A percentile compares a stretch with the other conserved stretches of the same genome.
phyloP scores from a whole-genome alignment of 768 basidiomycete genomes.

The Phylloporus arenicola region DNA sequence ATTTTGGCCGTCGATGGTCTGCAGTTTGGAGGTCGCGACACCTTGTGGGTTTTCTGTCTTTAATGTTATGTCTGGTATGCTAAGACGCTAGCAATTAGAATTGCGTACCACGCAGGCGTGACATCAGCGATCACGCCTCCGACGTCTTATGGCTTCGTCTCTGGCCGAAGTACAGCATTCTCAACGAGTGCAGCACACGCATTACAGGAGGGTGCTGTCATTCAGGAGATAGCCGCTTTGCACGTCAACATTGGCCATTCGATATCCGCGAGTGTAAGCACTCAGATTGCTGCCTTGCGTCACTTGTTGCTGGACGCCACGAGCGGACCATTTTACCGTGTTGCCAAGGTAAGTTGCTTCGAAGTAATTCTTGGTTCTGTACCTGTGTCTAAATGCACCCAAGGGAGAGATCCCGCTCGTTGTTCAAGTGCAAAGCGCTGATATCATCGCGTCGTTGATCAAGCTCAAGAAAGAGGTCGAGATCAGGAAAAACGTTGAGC shows the following conservation, averaged over 20 bases:
- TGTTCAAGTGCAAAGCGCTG: constrained; percentile 68
- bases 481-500: constrained; percentile 32
- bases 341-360: constrained; percentile 36
- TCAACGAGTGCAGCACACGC: constrained; percentile 51
- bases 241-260: constrained; percentile 55
- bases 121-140: constrained; percentile 59
- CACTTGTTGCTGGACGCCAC: constrained; percentile 45
- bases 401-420: constrained; percentile 73
- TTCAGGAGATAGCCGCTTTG: constrained; percentile 56
- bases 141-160: constrained; percentile 43
- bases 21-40: constrained; percentile 56
- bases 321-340: constrained; percentile 34
- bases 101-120: constrained; percentile 63
- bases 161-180: constrained; percentile 56
- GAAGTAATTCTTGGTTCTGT: not conserved
- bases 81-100: constrained; percentile 35
- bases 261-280: constrained; percentile 56
- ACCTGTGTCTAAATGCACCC: not conserved
- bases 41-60: constrained; percentile 37
- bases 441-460: constrained; percentile 75
- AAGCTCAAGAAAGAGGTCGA: constrained; percentile 64
- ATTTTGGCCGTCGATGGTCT: constrained; percentile 69
- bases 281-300: constrained; percentile 73
- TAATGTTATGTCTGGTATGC: not conserved
- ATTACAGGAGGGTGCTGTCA: constrained; percentile 51